Evolutionary conservation across 352 stramenopile species (phyloP).

Genomic region (Phytophthora vignae): DNA sequence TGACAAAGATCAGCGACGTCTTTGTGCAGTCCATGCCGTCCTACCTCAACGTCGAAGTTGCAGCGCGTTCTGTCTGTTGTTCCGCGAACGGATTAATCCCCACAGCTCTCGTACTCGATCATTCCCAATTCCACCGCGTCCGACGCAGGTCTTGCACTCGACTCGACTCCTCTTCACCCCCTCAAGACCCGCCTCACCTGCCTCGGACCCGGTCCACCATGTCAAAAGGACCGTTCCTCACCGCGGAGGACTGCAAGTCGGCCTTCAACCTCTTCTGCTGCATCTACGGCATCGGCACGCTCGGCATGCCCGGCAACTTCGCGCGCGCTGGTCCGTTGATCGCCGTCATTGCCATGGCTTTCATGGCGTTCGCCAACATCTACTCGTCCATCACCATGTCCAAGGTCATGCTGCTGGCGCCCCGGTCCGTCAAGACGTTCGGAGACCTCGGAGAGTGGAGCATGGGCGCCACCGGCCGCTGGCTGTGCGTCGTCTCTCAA

Average conservation of each 20-base stretch:
- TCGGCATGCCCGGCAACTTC: constrained; percentile 79
- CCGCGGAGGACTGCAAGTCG: constrained; percentile 61
- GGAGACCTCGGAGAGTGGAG: constrained; percentile 68
- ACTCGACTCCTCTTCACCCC: neutral
- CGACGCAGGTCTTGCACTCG: constrained; percentile 16
- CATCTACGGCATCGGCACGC: constrained; percentile 74
- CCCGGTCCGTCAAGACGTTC: constrained; percentile 61
- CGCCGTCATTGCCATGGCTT: constrained; percentile 55
- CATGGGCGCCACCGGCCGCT: constrained; percentile 60
- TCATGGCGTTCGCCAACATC: constrained; percentile 77
- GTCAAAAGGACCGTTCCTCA: constrained; percentile 52
- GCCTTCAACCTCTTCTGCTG: constrained; percentile 73
- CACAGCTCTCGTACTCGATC: neutral
- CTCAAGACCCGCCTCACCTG: neutral
- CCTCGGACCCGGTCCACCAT: constrained; percentile 26
- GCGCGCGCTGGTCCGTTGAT: constrained; percentile 62
- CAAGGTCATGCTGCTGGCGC: constrained; percentile 67
- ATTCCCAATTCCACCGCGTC: constrained; percentile 31
- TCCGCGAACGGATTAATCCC: neutral
- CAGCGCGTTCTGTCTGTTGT: constrained; percentile 1
- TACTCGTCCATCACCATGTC: constrained; percentile 66
- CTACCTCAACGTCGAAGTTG: constrained; percentile 34
- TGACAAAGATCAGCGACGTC: constrained; percentile 18
- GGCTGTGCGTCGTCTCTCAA: constrained; percentile 57
- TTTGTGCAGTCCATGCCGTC: constrained; percentile 12